Conservation (phyloP, 2,329 filamentous ascomycete species). For the Colletotrichum sansevieriae region DNA sequence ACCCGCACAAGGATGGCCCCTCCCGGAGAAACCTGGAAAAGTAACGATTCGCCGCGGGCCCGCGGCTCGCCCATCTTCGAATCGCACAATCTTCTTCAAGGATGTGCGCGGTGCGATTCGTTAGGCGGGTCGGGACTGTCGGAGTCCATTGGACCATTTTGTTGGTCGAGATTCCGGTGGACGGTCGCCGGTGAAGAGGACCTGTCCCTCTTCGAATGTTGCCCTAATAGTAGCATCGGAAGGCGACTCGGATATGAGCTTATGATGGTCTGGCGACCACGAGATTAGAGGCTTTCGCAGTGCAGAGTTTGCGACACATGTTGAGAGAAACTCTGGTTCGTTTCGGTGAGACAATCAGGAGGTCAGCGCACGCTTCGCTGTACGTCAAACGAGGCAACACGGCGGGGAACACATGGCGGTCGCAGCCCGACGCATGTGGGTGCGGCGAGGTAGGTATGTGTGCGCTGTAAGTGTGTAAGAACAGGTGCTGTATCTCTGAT, state of each 20-base stretch:
- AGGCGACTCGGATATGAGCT: conserved; percentile 17
- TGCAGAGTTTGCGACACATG: neutral
- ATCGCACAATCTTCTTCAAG: conserved; percentile 29
- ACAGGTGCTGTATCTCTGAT: conserved; percentile 7
- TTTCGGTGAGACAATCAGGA: conserved; percentile 27
- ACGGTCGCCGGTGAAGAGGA: neutral
- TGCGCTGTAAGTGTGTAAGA: neutral
- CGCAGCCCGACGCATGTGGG: conserved; percentile 25
- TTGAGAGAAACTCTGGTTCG: conserved; percentile 8
- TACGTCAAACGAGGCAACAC: conserved; percentile 1
- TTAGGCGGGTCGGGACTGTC: conserved; percentile 13
- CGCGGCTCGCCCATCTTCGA: conserved; percentile 29
- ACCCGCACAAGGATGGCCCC: conserved; percentile 13
- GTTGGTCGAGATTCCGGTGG: conserved; percentile 22
- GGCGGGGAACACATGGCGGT: conserved; percentile 29
- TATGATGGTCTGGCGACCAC: neutral
- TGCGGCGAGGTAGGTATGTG: neutral
- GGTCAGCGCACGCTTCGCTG: neutral
- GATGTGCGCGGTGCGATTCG: conserved; percentile 24
- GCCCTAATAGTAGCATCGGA: conserved; percentile 18
- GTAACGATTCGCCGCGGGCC: conserved; percentile 22
- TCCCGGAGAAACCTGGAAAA: conserved; percentile 30
- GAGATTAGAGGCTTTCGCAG: conserved; percentile 15
- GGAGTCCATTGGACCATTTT: conserved; percentile 21
- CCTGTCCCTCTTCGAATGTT: conserved; percentile 10